These are phyloP conservation scores for Yarrowia sp. DNA, from an alignment of 805 yeast species.

Conservation along the genomic window DNA sequence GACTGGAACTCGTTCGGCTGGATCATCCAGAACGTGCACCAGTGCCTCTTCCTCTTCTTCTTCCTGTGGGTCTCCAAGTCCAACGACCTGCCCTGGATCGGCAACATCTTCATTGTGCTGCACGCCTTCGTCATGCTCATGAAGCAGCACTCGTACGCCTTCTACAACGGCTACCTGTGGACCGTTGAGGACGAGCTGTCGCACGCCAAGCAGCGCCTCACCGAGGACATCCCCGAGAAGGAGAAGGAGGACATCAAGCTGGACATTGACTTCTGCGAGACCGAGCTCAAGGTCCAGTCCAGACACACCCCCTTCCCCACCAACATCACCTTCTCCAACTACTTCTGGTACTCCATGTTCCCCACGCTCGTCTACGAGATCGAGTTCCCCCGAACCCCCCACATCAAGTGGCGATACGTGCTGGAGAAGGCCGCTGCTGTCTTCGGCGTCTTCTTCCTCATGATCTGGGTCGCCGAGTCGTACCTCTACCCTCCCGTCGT, in stretches of 20 bases:
- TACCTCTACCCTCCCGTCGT: constrained; percentile 71
- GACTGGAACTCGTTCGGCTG: constrained; percentile 68
- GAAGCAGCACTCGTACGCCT: constrained; percentile 94
- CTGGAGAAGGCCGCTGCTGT: constrained; percentile 70
- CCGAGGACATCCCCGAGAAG: background rate
- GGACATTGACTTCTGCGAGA: constrained; percentile 65
- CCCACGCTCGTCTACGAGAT: constrained; percentile 77
- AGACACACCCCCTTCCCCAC: constrained; percentile 56
- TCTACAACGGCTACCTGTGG: constrained; percentile 83
- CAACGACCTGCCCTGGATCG: constrained; percentile 80
- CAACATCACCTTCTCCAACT: constrained; percentile 64
- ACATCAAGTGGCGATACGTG: constrained; percentile 68
- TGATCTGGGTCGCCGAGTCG: constrained; percentile 77
- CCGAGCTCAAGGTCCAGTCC: constrained; percentile 65
- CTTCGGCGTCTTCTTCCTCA: constrained; percentile 79
- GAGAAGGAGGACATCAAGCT: constrained; percentile 40
- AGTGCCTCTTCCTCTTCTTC: constrained; percentile 51
- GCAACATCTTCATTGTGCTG: constrained; percentile 74
- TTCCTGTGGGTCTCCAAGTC: constrained; percentile 58
- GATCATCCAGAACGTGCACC: constrained; percentile 57
- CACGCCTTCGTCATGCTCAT: constrained; percentile 84
- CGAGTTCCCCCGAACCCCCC: constrained; percentile 72
- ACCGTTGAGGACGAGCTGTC: constrained; percentile 31
- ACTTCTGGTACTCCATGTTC: constrained; percentile 75
- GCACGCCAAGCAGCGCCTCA: constrained; percentile 26